Evolutionary conservation across 2,329 filamentous ascomycete genomes (phyloP).

Genomic region (Lasiodiplodia sp.): DNA sequence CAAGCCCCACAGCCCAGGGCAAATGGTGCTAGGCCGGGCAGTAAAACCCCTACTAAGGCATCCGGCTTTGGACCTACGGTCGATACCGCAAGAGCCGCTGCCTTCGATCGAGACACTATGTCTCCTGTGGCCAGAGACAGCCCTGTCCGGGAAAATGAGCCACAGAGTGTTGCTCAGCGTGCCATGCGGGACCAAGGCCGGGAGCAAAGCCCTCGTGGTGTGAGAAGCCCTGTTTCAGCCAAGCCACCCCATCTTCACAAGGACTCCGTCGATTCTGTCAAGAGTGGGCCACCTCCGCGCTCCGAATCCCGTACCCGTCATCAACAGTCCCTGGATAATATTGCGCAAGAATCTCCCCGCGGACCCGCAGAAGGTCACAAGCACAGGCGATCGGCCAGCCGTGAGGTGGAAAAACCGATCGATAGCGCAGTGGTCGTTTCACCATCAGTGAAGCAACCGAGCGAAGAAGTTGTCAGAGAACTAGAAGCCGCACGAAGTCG

Average conservation of each 20-base stretch:
- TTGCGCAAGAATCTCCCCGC: constrained; percentile 19
- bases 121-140: constrained; percentile 55
- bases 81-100: constrained; percentile 50
- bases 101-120: constrained; percentile 56
- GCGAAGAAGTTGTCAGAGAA: constrained; percentile 82
- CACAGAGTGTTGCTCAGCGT: constrained; percentile 19
- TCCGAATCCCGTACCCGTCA: constrained; percentile 17
- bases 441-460: constrained; percentile 69
- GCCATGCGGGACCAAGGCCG: constrained; percentile 28
- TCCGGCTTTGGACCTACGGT: constrained; percentile 53
- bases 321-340: constrained; percentile 19
- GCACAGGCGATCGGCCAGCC: constrained; percentile 41
- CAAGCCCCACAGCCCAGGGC: constrained; percentile 66
- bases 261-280: constrained; percentile 44
- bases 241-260: constrained; percentile 38
- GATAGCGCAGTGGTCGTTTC: constrained; percentile 67
- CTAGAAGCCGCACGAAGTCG: constrained; percentile 83
- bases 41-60: constrained; percentile 60
- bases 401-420: constrained; percentile 51
- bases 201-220: constrained; percentile 10
- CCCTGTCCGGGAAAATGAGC: constrained; percentile 32
- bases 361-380: constrained; percentile 32
- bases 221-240: constrained; percentile 28
- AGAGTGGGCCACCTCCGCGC: neutral
- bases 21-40: constrained; percentile 50